Evolutionary conservation across 169 alveolate genomes (phyloP).

Genomic region (Cryptosporidium ubiquitum): DNA sequence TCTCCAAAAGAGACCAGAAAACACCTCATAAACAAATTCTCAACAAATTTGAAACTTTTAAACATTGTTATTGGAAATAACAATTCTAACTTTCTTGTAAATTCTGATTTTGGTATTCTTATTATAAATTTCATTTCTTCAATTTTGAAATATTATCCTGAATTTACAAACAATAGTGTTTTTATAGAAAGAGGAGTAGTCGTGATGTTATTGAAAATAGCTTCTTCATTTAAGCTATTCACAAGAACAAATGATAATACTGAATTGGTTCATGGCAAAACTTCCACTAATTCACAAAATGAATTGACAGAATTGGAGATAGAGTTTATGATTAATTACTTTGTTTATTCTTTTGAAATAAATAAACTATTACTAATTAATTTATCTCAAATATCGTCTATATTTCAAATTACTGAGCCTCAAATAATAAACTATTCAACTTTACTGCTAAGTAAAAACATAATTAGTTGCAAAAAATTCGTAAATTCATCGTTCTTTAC

Average conservation of each 20-base stretch:
- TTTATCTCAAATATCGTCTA: background rate
- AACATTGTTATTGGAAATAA: background rate
- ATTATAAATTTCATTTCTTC: background rate
- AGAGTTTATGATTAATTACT: background rate
- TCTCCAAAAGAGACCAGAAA: background rate
- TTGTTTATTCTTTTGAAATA: background rate
- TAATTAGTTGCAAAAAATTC: background rate
- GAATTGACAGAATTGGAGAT: background rate
- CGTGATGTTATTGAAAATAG: background rate
- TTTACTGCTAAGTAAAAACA: background rate
- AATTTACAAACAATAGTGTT: background rate
- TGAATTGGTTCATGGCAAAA: background rate
- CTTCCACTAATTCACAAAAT: background rate
- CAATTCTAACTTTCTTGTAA: background rate
- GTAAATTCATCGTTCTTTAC: background rate
- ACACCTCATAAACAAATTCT: background rate
- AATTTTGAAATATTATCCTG: background rate
- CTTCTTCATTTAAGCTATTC: conserved; percentile 9
- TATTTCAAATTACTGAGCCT: conserved; percentile 11
- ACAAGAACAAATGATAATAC: background rate
- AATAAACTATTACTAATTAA: conserved; percentile 12
- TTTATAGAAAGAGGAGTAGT: background rate
- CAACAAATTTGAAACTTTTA: background rate
- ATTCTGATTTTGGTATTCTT: background rate
- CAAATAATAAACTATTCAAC: conserved; percentile 35